Conservation (phyloP, 257 asterid species). For the Solanum piurae region DNA sequence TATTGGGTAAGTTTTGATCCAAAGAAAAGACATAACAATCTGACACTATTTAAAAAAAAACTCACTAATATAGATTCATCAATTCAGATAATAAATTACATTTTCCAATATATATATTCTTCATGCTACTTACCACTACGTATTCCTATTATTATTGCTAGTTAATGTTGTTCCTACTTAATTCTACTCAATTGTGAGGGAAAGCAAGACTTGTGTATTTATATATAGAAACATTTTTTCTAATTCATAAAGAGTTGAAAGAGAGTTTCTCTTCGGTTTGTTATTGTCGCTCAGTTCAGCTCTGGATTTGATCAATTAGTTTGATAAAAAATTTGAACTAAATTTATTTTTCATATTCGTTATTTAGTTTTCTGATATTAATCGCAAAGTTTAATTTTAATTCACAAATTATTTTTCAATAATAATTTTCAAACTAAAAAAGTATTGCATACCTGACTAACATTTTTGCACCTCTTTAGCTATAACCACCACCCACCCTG, state of each 20-base stretch:
- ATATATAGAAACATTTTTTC: neutral
- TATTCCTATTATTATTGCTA: no score
- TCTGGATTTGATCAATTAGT: no score
- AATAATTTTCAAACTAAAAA: neutral
- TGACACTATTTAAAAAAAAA: neutral
- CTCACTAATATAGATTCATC: neutral
- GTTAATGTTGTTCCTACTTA: no score
- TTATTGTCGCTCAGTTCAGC: neutral
- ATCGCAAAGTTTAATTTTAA: neutral
- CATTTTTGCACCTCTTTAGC: neutral
- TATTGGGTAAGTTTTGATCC: neutral
- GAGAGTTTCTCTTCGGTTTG: neutral
- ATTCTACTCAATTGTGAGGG: neutral
- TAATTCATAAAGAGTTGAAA: neutral
- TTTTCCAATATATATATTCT: no score
- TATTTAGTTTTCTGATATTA: neutral
- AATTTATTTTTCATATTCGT: neutral
- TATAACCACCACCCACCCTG: neutral
- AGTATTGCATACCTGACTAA: neutral
- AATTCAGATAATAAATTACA: neutral
- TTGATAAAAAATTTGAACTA: neutral
- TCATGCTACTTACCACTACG: no score
- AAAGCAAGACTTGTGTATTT: neutral
- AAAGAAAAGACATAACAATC: neutral
- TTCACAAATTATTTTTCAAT: neutral